These are phyloP conservation scores for Leccinum obscurum DNA, from an alignment of 768 basidiomycete genomes.

Conservation along the genomic window DNA sequence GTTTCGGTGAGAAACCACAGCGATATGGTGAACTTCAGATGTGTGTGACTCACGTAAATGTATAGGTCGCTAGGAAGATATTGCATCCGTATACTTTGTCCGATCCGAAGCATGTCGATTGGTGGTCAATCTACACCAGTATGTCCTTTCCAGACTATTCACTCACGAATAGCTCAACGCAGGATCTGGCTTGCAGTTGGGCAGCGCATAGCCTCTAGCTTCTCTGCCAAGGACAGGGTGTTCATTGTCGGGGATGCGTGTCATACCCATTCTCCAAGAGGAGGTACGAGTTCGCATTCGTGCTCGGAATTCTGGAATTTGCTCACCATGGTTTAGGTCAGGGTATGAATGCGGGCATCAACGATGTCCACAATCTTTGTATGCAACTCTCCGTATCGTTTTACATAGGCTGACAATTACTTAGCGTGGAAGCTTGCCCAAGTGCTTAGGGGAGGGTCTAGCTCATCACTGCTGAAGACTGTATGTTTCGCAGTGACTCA, in stretches of 20 bases:
- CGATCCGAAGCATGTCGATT: background rate
- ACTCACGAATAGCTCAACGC: background rate
- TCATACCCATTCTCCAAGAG: slow-evolving; percentile 65
- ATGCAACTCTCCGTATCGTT: background rate
- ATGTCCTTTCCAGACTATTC: background rate
- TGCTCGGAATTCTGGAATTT: background rate
- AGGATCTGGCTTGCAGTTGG: slow-evolving; percentile 45
- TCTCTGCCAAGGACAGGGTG: slow-evolving; percentile 55
- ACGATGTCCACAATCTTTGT: slow-evolving; percentile 72
- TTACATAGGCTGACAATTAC: slow-evolving; percentile 49
- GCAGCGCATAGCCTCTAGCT: slow-evolving; percentile 66
- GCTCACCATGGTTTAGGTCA: slow-evolving; percentile 43
- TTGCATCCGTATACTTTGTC: background rate
- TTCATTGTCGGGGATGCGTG: slow-evolving; percentile 79
- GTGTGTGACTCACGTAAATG: background rate
- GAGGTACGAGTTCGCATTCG: slow-evolving; percentile 37
- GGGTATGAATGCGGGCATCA: slow-evolving; percentile 75
- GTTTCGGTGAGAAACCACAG: background rate
- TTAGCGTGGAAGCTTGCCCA: slow-evolving; percentile 47
- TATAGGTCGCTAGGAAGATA: background rate
- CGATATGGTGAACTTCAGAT: background rate
- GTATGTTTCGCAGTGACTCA: slow-evolving; percentile 8
- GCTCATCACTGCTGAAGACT: background rate
- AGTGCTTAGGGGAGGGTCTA: slow-evolving; percentile 19
- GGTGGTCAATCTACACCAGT: background rate